Conservation (phyloP, 2,329 filamentous ascomycete species). For the Pseudogymnoascus sp. region DNA sequence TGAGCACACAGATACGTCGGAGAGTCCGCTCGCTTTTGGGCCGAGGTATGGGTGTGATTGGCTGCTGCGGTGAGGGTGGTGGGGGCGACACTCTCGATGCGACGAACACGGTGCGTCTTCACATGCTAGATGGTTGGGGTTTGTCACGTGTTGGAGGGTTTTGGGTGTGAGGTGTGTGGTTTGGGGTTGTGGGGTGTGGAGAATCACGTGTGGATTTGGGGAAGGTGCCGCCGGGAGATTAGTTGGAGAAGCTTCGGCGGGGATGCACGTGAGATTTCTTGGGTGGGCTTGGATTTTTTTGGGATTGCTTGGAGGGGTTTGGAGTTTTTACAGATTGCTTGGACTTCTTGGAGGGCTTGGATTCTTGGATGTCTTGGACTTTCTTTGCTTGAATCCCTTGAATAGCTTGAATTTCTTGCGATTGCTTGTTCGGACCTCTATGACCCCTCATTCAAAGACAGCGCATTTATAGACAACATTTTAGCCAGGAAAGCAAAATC, state of each 20-base stretch:
- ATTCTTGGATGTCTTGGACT: neutral
- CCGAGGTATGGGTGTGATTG: constrained; percentile 11
- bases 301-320: neutral
- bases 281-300: neutral
- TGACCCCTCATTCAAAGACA: neutral
- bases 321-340: neutral
- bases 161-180: neutral
- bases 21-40: neutral
- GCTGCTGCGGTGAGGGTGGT: neutral
- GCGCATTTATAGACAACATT: neutral
- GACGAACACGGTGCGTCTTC: neutral
- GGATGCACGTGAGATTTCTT: neutral
- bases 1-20: neutral
- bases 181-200: neutral
- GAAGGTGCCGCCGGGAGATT: neutral
- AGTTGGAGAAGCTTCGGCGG: neutral
- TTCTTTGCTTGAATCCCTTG: neutral
- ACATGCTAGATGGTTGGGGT: neutral
- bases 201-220: neutral
- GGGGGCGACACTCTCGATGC: neutral
- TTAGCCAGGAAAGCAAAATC: neutral
- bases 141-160: neutral
- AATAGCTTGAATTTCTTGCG: neutral
- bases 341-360: neutral
- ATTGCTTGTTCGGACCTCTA: neutral